Conservation (phyloP, 257 asterid species). For the Solanum neorickii region DNA sequence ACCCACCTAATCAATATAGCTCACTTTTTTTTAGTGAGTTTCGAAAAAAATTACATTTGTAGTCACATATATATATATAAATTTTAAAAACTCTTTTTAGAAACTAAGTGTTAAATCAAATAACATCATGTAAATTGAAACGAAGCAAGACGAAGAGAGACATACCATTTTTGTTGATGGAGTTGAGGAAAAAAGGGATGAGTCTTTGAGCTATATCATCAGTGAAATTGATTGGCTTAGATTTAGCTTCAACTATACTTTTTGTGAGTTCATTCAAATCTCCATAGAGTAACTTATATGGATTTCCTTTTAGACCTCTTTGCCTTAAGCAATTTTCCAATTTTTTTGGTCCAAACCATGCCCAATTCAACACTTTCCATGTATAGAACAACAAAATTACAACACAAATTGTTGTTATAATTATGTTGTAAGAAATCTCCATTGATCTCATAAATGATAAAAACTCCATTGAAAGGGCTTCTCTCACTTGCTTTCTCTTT, state of each 20-base stretch:
- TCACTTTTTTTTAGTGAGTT: too few species aligned
- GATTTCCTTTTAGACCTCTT: constrained; percentile 28
- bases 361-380: constrained; percentile 26
- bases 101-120: too few species aligned
- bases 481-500: neutral
- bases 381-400: neutral
- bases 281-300: constrained; percentile 23
- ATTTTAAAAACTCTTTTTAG: rapidly evolving
- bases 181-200: constrained; percentile 5
- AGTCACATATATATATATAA: too few species aligned
- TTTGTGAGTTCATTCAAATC: constrained; percentile 16
- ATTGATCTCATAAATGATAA: too few species aligned
- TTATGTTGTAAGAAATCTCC: neutral
- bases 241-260: constrained; percentile 12
- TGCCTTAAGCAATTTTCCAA: constrained; percentile 18
- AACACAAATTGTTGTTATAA: neutral
- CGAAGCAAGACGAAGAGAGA: neutral
- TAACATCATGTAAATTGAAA: too few species aligned
- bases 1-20: too few species aligned
- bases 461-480: neutral
- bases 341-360: constrained; percentile 22
- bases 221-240: constrained; percentile 23
- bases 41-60: too few species aligned
- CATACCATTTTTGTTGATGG: constrained; percentile 26
- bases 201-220: constrained; percentile 26